A percentile compares a stretch with the other conserved stretches of the same genome.
Conservation (phyloP, 768 basidiomycete species). For the Tricholoma flavovirens region DNA sequence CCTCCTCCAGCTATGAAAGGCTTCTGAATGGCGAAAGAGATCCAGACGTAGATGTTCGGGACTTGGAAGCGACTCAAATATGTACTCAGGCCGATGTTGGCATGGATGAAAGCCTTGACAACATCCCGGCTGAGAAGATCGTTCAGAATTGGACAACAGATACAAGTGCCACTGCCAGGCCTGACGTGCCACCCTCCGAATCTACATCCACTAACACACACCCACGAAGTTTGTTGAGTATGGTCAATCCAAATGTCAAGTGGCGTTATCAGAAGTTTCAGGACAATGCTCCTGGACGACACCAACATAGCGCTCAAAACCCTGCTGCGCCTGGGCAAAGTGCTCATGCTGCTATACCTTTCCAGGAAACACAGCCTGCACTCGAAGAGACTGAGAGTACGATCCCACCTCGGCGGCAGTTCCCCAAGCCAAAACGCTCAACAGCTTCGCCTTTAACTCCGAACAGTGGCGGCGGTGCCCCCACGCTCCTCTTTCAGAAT, state of each 20-base stretch:
- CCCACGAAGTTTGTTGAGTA: slow-evolving; percentile 17
- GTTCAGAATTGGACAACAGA: not conserved
- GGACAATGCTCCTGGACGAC: not conserved
- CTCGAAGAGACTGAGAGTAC: slow-evolving; percentile 7
- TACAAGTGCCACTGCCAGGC: not conserved
- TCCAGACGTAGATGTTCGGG: slow-evolving; percentile 9
- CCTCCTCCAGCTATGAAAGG: slow-evolving; percentile 36
- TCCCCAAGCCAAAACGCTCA: not conserved
- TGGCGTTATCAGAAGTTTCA: slow-evolving; percentile 23
- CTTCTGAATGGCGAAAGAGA: slow-evolving; percentile 30
- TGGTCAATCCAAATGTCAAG: slow-evolving; percentile 22
- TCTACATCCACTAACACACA: slow-evolving; percentile 1
- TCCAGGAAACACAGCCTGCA: slow-evolving; percentile 20
- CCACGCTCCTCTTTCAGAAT: not conserved
- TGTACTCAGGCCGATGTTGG: slow-evolving; percentile 28
- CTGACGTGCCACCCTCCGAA: not conserved
- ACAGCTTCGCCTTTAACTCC: slow-evolving; percentile 1
- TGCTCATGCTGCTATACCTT: not conserved
- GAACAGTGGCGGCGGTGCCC: slow-evolving; percentile 4
- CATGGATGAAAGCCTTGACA: slow-evolving; percentile 3
- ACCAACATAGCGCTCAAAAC: not conserved
- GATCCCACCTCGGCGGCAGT: slow-evolving; percentile 5
- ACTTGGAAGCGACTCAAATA: slow-evolving; percentile 25
- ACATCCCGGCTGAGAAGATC: not conserved
- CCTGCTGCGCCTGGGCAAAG: not conserved